Evolutionary conservation across 768 basidiomycete species (phyloP), one percentile per base, ranked within the genome.

Genomic region (Hemileccinum rubropunctum): DNA sequence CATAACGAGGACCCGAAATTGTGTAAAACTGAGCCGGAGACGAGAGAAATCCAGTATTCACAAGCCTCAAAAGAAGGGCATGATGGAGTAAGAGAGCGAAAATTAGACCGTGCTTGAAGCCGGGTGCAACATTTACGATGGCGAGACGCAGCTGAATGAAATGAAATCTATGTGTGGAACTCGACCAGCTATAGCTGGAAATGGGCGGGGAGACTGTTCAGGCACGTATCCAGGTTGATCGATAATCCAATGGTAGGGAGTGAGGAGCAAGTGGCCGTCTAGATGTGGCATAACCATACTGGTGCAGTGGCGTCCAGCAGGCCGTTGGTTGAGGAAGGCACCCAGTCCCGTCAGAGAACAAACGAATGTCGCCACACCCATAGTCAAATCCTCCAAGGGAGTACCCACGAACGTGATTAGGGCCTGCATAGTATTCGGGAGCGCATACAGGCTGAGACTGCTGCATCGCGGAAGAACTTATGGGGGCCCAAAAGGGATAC

Each of bases 361-460:
- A 66, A 42, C 67, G 74, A 41, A 73, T 54, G 50, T 82, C 77
- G 53, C 73, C 73, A 60, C 74, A 75, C 48, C 71, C 66, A 53
- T 77, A 79, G 45, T 83, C 81, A 61, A 76, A 82, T 45, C 71
- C 73, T 34, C 79, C 70, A 60, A 85, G 81, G 35, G 83, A 81
- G 56, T 81, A 81, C 34, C 83, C 81, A 51, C 79, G 81, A 54
- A 72, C 60, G 54, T 83, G 84, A 53, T 74, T 71, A 48, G 75
- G 71, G 34, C 72, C 58, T 42, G 73, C 69, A 21, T 71, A 66
- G 57, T 72, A 73, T 52, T 81, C 79, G 52, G 78, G 74, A 48
- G 78, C 72, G 62, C 77, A 80, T 48, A 76, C 76, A 23, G 82
- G 79, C 55, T 79, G 81, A 53, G 82, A 78, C 52, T 80, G 81